These are phyloP conservation scores for Amphibolis antarctica DNA, from an alignment of 106 monocot species.

Conservation along the genomic window DNA sequence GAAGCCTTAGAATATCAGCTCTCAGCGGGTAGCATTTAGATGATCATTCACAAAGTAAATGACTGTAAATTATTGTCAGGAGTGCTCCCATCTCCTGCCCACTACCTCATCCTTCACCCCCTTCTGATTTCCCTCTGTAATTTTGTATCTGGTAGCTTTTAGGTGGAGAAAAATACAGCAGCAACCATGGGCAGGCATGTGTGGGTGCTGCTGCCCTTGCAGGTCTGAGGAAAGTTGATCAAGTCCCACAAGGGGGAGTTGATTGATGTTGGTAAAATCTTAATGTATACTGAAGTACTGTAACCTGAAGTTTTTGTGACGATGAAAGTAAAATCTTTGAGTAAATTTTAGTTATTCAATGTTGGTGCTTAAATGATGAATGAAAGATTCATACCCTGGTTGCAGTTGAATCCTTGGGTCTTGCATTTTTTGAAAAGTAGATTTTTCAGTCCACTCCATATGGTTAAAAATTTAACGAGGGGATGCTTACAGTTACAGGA, in stretches of 20 bases:
- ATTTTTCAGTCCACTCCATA: too few relatives aligned
- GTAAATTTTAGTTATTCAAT: too few relatives aligned
- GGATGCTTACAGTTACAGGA: too few relatives aligned
- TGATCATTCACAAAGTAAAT: background rate
- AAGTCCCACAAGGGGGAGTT: slow-evolving; percentile 12
- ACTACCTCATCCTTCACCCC: background rate
- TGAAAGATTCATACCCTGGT: too few relatives aligned
- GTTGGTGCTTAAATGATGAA: too few relatives aligned
- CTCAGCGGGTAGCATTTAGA: slow-evolving; percentile 1
- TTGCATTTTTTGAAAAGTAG: too few relatives aligned
- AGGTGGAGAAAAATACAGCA: background rate
- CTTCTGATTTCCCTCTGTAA: background rate
- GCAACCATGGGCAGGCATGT: background rate
- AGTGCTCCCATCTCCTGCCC: slow-evolving; percentile 4
- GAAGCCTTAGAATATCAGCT: too few relatives aligned
- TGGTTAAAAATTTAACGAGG: too few relatives aligned
- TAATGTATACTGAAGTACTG: background rate
- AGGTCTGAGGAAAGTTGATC: background rate
- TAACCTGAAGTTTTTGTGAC: background rate
- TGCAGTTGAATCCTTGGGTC: too few relatives aligned
- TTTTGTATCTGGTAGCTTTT: background rate
- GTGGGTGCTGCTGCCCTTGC: background rate
- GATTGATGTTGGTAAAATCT: background rate
- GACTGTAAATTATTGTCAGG: slow-evolving; percentile 15
- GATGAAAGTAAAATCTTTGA: background rate